Base-by-base conservation (phyloP, 805 yeast genomes). In the Candida endomychidarum region DNA sequence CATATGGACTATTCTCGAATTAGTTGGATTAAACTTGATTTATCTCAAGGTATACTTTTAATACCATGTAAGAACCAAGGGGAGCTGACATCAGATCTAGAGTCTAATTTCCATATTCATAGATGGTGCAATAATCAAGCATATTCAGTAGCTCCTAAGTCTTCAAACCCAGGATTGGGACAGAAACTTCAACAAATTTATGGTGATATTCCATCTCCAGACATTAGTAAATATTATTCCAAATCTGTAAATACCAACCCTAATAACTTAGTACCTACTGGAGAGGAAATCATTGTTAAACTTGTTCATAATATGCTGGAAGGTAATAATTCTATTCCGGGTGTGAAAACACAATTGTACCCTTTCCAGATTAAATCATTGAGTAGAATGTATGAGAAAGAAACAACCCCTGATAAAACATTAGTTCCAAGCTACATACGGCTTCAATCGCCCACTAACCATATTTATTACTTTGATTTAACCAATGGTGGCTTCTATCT, bases 311-410 rank as follows among this genome's bases (percentile, higher is more conserved):
- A 42, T 22, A 48, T 46, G 48, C 45, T 43, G 42, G 52, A 45
- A 5, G 46, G 47, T 4, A 31, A 45, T 10, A 37, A 15, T 15
- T 11, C 29, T 6, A 32, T 54, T 37, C 37, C 45, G 1, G 87
- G 86, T 0, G 61, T 83, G 36, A 67, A 60, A 31, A 71, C 83
- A 14, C 42, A 48, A 0, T 59, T 83, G 9, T 82, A 80, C 51
- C 67, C 69, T 3, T 83, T 80, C 49, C 89, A 83, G 53, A 54
- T 70, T n/a, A 69, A 75, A 36, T 80, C 88, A 0, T 66, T 82
- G 5, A 68, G 74, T 2, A 76, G 74, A 48, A 82, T 83, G 88
- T 56, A 72, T 20, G 74, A 70, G 37, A 71, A 66, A 47, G 89
- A 83, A 50, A 46, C 70, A 0, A 28, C 45, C 2, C 60, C 69